Percentiles rank a stretch among this genome's conserved stretches.
Evolutionary conservation across 2,329 filamentous ascomycete genomes (phyloP).

Genomic region (Tolypocladium sp.): DNA sequence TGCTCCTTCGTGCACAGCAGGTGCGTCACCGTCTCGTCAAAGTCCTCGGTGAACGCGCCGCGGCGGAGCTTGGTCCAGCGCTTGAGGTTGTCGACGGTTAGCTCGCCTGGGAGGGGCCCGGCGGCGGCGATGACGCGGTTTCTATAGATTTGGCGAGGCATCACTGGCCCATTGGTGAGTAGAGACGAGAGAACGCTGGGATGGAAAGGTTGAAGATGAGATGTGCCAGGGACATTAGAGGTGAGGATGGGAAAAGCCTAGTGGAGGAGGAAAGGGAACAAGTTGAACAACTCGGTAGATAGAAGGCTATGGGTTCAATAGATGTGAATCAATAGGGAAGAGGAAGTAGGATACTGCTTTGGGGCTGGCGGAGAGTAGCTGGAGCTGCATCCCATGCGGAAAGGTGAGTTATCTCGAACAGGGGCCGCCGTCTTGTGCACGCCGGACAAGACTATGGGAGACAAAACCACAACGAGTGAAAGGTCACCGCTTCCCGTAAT

Average conservation of each 20-base stretch:
- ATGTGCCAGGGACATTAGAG: neutral
- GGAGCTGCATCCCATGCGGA: neutral
- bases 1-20: slow-evolving; percentile 57
- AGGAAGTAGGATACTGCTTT: neutral
- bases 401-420: neutral
- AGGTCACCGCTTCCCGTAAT: neutral
- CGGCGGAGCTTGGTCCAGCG: slow-evolving; percentile 57
- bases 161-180: slow-evolving; percentile 2
- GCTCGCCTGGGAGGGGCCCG: slow-evolving; percentile 44
- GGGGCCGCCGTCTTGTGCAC: neutral
- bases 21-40: slow-evolving; percentile 57
- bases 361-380: neutral
- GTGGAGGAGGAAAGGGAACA: neutral
- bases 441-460: neutral
- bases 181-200: neutral
- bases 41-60: slow-evolving; percentile 43
- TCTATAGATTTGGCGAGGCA: slow-evolving; percentile 37
- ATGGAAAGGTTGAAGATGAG: neutral
- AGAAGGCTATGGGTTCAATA: neutral
- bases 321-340: neutral
- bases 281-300: neutral
- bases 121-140: slow-evolving; percentile 45
- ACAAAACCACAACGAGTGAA: neutral
- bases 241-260: neutral
- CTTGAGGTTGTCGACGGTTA: slow-evolving; percentile 46